A percentile compares a stretch with the other conserved stretches of the same genome.
These are phyloP conservation scores for Alliaria petiolata DNA, from an alignment of 345 rosid genomes.

Conservation along the genomic window DNA sequence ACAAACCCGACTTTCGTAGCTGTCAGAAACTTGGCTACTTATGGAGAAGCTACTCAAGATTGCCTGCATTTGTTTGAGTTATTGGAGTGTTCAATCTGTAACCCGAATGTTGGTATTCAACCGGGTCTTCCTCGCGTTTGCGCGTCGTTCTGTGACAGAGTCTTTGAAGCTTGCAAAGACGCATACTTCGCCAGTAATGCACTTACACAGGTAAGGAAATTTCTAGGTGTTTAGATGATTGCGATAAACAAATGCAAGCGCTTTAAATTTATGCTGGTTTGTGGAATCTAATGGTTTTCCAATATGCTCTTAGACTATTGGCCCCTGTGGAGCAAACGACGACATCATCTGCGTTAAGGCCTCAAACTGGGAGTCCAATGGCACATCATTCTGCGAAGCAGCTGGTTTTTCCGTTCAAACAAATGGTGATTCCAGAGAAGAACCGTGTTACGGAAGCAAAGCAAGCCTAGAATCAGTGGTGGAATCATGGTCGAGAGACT, in stretches of 20 bases:
- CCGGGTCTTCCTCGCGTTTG: slow-evolving; percentile 90
- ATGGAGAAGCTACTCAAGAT: slow-evolving; percentile 80
- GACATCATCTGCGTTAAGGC: slow-evolving; percentile 81
- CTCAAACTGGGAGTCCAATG: slow-evolving; percentile 76
- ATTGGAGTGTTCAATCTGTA: slow-evolving; percentile 95
- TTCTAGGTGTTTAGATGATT: neutral
- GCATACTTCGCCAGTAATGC: slow-evolving; percentile 89
- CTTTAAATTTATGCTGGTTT: neutral
- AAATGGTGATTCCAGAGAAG: slow-evolving; percentile 38
- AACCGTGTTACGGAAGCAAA: slow-evolving; percentile 77
- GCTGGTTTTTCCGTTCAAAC: slow-evolving; percentile 68
- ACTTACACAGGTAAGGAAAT: slow-evolving; percentile 46
- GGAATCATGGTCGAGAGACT: slow-evolving; percentile 56
- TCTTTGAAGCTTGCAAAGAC: slow-evolving; percentile 66
- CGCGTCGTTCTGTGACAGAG: slow-evolving; percentile 67
- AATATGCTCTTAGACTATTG: slow-evolving; percentile 17
- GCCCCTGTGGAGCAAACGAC: slow-evolving; percentile 66
- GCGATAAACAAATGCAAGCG: neutral
- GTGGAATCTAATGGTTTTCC: slow-evolving; percentile 1
- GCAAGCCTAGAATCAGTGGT: slow-evolving; percentile 79
- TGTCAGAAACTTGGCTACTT: slow-evolving; percentile 64
- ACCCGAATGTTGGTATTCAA: slow-evolving; percentile 72
- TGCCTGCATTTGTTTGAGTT: slow-evolving; percentile 80
- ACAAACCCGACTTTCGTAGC: slow-evolving; percentile 80
- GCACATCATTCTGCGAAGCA: slow-evolving; percentile 78